A percentile compares a stretch with the other conserved stretches of the same genome.
phyloP scores from a whole-genome alignment of 208 protist genomes.

The Trypanosoma congolense region DNA sequence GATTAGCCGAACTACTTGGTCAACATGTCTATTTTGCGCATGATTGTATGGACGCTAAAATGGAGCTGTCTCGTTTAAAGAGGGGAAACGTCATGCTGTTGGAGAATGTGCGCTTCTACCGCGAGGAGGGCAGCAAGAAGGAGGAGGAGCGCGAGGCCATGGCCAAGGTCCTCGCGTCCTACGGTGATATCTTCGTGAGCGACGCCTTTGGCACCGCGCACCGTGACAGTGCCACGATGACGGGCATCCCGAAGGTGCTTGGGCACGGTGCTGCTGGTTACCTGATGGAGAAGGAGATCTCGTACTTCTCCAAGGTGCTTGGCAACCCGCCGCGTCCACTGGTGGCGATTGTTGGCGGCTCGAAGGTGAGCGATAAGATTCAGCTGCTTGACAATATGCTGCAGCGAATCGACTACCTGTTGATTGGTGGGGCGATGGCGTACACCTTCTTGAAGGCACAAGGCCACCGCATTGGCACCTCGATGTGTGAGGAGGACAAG shows the following conservation, averaged over 20 bases:
- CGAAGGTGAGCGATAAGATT: slow-evolving; percentile 99
- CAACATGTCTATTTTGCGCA: slow-evolving; percentile 74
- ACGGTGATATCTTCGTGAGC: slow-evolving; percentile 98
- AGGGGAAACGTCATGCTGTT: slow-evolving; percentile 95
- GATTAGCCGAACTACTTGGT: slow-evolving; percentile 88
- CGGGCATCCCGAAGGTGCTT: slow-evolving; percentile 78
- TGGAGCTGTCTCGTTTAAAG: slow-evolving; percentile 43
- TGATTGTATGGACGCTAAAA: slow-evolving; percentile 72
- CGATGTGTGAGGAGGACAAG: slow-evolving; percentile 93
- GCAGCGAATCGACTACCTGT: slow-evolving; percentile 96
- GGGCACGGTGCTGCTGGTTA: slow-evolving; percentile 93
- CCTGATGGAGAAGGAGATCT: slow-evolving; percentile 98
- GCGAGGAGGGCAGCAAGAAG: slow-evolving; percentile 94
- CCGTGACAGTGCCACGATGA: slow-evolving; percentile 94
- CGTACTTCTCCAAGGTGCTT: slow-evolving; percentile 95
- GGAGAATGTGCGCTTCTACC: slow-evolving; percentile 99
- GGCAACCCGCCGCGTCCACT: slow-evolving; percentile 83
- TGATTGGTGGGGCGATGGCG: slow-evolving; percentile 99
- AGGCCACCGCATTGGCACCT: slow-evolving; percentile 90
- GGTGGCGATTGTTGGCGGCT: slow-evolving; percentile 95
- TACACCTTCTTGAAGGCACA: slow-evolving; percentile 96
- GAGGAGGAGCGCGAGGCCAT: slow-evolving; percentile 73
- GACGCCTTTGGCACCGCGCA: slow-evolving; percentile 99
- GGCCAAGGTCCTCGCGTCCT: slow-evolving; percentile 84
- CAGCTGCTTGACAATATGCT: slow-evolving; percentile 98